Conservation (phyloP, 2,329 filamentous ascomycete species). For the Aureobasidium uvarum region DNA sequence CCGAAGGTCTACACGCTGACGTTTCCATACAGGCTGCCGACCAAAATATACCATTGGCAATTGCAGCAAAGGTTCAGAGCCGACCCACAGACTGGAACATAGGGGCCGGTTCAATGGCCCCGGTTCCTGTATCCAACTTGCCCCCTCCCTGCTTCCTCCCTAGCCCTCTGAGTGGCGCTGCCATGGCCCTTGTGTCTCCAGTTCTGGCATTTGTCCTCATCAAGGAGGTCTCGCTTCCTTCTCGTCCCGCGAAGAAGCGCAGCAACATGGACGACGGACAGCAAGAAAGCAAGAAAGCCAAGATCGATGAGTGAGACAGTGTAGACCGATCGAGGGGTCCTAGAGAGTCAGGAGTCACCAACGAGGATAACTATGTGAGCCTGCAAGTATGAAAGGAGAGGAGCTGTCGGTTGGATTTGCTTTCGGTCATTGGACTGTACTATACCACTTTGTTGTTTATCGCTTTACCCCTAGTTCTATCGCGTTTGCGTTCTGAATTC, state of each 20-base stretch:
- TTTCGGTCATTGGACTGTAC: not conserved
- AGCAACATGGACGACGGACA: not conserved
- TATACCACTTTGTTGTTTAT: not conserved
- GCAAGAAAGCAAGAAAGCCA: not conserved
- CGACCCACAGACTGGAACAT: not conserved
- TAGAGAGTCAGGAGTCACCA: not conserved
- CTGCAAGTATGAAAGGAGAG: not conserved
- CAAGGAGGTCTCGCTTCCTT: not conserved
- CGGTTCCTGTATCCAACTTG: not conserved
- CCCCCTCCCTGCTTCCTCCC: not conserved
- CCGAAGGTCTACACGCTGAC: not conserved
- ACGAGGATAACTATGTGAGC: not conserved
- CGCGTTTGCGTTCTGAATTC: not conserved
- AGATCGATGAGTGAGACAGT: not conserved
- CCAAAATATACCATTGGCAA: not conserved
- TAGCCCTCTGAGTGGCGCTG: not conserved
- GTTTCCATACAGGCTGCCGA: not conserved
- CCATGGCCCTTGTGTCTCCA: not conserved
- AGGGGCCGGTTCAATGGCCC: not conserved
- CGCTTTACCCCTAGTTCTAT: not conserved
- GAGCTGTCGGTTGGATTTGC: not conserved
- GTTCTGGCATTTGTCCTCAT: not conserved
- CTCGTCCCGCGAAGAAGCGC: not conserved
- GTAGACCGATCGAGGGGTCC: not conserved
- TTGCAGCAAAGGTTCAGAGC: not conserved